Evolutionary conservation across 345 rosid species (phyloP).

Genomic region (Reutealis trisperma): DNA sequence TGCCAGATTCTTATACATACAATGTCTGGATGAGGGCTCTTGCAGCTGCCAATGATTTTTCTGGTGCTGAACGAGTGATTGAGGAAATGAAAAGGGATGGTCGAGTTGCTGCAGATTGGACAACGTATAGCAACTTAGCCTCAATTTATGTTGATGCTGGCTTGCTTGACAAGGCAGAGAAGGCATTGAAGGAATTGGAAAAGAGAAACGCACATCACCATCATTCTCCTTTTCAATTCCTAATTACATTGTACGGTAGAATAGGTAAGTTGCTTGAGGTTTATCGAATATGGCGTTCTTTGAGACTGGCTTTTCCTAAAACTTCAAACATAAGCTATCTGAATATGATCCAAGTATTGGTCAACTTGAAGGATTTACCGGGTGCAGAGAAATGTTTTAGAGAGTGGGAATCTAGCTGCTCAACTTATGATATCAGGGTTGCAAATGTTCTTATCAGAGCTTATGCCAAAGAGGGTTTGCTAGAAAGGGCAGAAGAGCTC

Average conservation of each 20-base stretch:
- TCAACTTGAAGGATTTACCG: constrained; percentile 80
- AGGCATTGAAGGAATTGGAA: constrained; percentile 82
- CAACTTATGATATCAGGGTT: constrained; percentile 70
- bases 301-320: constrained; percentile 77
- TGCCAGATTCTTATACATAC: constrained; percentile 68
- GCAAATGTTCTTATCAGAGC: constrained; percentile 74
- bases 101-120: constrained; percentile 83
- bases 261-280: constrained; percentile 71
- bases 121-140: constrained; percentile 86
- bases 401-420: constrained; percentile 79
- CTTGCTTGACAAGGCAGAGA: constrained; percentile 67
- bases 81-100: constrained; percentile 94
- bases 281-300: constrained; percentile 89
- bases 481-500: constrained; percentile 69
- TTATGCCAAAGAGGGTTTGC: constrained; percentile 53
- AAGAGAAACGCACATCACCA: constrained; percentile 47
- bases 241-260: constrained; percentile 74
- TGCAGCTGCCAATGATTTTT: constrained; percentile 67
- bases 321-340: constrained; percentile 78
- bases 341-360: constrained; percentile 86
- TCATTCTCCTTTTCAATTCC: constrained; percentile 74
- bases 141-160: constrained; percentile 75
- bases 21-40: constrained; percentile 97
- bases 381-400: constrained; percentile 90
- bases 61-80: constrained; percentile 77